Evolutionary conservation across 805 yeast species (phyloP), one percentile per base, ranked within the genome.

Genomic region (Osmozyma mogii): DNA sequence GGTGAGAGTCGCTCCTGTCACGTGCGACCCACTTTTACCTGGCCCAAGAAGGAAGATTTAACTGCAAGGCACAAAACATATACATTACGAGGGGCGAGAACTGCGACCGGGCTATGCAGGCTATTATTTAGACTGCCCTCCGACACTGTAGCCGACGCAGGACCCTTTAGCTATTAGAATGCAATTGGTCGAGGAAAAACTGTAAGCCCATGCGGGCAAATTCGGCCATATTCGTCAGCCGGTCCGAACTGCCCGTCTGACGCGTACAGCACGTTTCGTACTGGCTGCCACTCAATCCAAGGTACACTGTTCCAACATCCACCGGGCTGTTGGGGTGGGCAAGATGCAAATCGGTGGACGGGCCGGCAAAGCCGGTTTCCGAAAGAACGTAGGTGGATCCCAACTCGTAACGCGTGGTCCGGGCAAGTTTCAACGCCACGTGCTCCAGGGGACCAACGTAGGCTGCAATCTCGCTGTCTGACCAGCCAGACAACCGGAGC

Each of bases 351-450:
- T 61, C 66, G 24, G 52, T 56, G 6, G 63, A 59, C 2, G 94
- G 92, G 1, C 94, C 94, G 0, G 95, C 94, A 63, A 81, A 79
- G 1, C 95, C 95, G 1, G 92, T 78, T 52, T 84, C 95, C 1
- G 88, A 78, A 12, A 84, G 61, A 4, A 84, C 85, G 54, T 76
- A 84, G 0, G 88, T 81, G 3, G 87, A 76, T 0, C 94, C 94
- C 40, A 84, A 66, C 49, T 84, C 95, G 36, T 84, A 72, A 46
- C 78, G 68, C 32, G 87, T 63, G 40, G 82, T 83, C 29, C 95
- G 65, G 2, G 95, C 95, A 40, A 84, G 61, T 44, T 83, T 69
- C 36, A 75, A 49, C 2, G 82, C 94, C 11, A 82, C 94, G 25
- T 65, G 68, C 43, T 78, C 85, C 23, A 80, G 69, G 4, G 95